Evolutionary conservation across 2,329 filamentous ascomycete genomes (phyloP).

Genomic region (Ascochyta viciae-villosae): DNA sequence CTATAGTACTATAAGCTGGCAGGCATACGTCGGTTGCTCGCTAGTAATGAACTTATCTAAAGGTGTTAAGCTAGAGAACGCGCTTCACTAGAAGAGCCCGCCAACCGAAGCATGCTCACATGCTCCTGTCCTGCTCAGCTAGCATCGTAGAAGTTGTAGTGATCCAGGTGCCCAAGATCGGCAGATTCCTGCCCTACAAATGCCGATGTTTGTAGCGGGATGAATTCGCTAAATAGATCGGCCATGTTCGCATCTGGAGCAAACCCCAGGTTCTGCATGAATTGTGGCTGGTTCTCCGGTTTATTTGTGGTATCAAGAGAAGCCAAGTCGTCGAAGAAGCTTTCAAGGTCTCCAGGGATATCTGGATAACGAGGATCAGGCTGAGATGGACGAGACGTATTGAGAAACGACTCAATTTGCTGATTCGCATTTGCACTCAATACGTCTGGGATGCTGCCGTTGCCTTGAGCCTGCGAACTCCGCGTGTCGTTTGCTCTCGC

Average conservation of each 20-base stretch:
- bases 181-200: constrained; percentile 37
- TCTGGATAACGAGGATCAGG: constrained; percentile 43
- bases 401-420: constrained; percentile 10
- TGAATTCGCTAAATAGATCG: constrained; percentile 58
- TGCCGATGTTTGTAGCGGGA: constrained; percentile 45
- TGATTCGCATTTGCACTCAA: constrained; percentile 9
- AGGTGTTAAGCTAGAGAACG: too few species aligned
- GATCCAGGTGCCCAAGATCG: constrained; percentile 32
- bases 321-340: constrained; percentile 65
- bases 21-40: too few species aligned
- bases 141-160: constrained; percentile 36
- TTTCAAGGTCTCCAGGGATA: constrained; percentile 55
- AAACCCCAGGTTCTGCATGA: constrained; percentile 72
- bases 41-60: too few species aligned
- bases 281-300: constrained; percentile 65
- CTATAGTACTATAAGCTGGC: too few species aligned
- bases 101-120: background rate
- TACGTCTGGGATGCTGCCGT: constrained; percentile 21
- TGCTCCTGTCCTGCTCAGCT: constrained; percentile 13
- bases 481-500: background rate
- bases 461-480: constrained; percentile 11
- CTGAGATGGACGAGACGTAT: constrained; percentile 4
- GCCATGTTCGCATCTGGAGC: constrained; percentile 67
- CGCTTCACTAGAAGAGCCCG: too few species aligned
- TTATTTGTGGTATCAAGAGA: constrained; percentile 62